Evolutionary conservation across 345 rosid species (phyloP).

Genomic region (Noccaea caerulescens): DNA sequence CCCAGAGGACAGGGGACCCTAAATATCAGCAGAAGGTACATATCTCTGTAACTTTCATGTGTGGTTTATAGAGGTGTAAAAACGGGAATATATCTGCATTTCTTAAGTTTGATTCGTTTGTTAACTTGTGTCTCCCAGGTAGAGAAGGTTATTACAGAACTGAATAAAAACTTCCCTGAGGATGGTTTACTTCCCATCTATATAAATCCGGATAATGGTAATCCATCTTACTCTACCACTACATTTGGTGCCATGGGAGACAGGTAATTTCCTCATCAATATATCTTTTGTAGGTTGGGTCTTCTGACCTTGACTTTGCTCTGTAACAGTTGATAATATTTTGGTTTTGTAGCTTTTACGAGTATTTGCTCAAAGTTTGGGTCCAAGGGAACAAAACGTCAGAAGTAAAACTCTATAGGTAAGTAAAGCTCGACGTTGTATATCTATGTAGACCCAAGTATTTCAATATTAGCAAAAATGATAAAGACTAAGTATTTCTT

Average conservation of each 20-base stretch:
- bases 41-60: constrained; percentile 14
- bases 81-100: neutral
- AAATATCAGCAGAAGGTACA: constrained; percentile 91
- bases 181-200: constrained; percentile 97
- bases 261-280: constrained; percentile 55
- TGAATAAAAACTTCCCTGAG: constrained; percentile 81
- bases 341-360: constrained; percentile 76
- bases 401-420: constrained; percentile 78
- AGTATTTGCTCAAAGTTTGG: constrained; percentile 98
- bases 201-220: constrained; percentile 65
- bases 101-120: constrained; percentile 17
- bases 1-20: constrained; percentile 94
- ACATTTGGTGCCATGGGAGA: constrained; percentile 99
- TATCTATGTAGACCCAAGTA: neutral
- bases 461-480: neutral
- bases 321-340: neutral
- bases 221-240: constrained; percentile 65
- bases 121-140: constrained; percentile 54
- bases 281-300: constrained; percentile 3
- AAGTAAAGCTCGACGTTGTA: constrained; percentile 10
- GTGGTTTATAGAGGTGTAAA: constrained; percentile 14
- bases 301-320: constrained; percentile 5
- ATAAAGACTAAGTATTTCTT: constrained; percentile 9
- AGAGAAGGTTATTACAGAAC: constrained; percentile 73
- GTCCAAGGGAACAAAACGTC: constrained; percentile 93